Evolutionary conservation across 371 early-diverging fungal genomes (phyloP), one percentile per base, ranked within the genome.

Genomic region (Chytridiales sp.): DNA sequence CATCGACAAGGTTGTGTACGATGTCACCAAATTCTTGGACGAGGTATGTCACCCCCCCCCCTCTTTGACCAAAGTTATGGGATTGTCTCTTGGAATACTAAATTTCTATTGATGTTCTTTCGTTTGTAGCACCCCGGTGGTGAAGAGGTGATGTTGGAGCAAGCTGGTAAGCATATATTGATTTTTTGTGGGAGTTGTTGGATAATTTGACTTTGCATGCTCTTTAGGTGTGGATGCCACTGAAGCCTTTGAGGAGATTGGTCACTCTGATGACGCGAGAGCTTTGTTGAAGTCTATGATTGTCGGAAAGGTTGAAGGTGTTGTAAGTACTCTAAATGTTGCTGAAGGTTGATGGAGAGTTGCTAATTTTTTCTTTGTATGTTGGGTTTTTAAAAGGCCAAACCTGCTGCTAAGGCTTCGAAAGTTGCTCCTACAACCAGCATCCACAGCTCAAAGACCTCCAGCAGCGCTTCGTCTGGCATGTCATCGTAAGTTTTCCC

Each of bases 221-320:
- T 48, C 38, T 53, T 8, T 60, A 79, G 94, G 94, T 39, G 76
- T 79, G 56, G 95, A 96, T 61, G 92, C 92, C 32, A 92, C 94
- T 39, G 92, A 85, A 61, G 89, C 93, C 46, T 97, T 95, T 74
- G 94, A 95, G 56, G 96, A 95, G 75, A 90, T 97, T 47, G 78
- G 78, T 43, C 98, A 97, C 78, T 90, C 92, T 32, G 88, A 92
- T 22, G 93, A 93, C 64, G 98, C 98, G 29, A 88, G 87, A 47
- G 88, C 89, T 22, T 62, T 93, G 59, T 75, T 97, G 56, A 70
- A 81, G 55, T 74, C 79, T 38, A 83, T 85, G 64, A 77, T 74
- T 51, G 71, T 94, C 64, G 97, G 95, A 51, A 81, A 87, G 40
- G 74, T 90, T 38, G 82, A 87, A 5, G 46, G 8, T 17, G 15